Base-by-base conservation (phyloP, 2,329 filamentous ascomycete genomes). In the Trematosphaeria pertusa region DNA sequence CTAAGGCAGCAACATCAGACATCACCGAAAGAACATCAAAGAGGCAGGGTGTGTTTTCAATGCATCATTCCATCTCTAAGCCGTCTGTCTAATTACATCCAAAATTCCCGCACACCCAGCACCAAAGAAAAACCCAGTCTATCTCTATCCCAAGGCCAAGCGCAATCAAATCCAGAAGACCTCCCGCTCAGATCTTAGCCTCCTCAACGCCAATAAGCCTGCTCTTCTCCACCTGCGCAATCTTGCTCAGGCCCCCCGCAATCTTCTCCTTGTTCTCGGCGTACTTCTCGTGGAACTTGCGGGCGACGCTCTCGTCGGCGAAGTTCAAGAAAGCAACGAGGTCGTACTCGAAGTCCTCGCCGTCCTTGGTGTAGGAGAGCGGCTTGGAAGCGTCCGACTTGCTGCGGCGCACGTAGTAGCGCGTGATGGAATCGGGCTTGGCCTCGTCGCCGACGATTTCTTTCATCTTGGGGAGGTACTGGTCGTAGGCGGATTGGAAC, bases 291-390 rank as follows among this genome's bases (percentile, higher is more conserved):
- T 37, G 18, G 35, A 37, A 37, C 19, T 22, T 22, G 11, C 17
- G 18, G 22, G 35, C 35, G 20, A 18, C 20, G 19, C 11, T 8
- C 19, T 37, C 35, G 35, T 37, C 19, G 35, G 35, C 35, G 22
- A 37, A 37, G 20, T 17, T 22, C 10, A 37, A 12, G 35, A 37
- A n/a, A 20, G 35, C 19, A 18, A 37, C 20, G 19, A 37, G 20
- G 35, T 37, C 35, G 35, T 37, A 37, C 20, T 37, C 20, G 35
- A 37, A 37, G 35, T 37, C 35, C 3, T 12, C 35, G 17, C 20
- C 35, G 19, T 28, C 17, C 11, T 18, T 28, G 19, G 20, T 28
- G 22, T n/a, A 26, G 19, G 22, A 22, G 8, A 37, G 35, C 12
- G 20, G 19, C 35, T 22, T 37, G 14, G 35, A 37, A 20, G 35